Percentiles rank a stretch among this genome's conserved stretches.
Evolutionary conservation across 2,329 filamentous ascomycete genomes (phyloP).

Genomic region (Clarireedia monteithiana): DNA sequence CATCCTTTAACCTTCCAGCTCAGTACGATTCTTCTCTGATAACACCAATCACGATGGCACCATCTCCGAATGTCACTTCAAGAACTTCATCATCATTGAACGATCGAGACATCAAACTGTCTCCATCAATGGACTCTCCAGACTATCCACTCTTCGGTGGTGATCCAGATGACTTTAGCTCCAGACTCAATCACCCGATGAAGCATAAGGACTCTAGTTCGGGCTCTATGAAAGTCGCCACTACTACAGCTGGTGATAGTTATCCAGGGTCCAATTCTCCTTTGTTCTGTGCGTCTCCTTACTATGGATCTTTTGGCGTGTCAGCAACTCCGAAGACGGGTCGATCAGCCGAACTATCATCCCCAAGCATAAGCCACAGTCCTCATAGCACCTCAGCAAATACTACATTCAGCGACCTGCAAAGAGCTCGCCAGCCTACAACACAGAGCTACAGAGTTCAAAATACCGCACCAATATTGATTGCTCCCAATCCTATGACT

Average conservation of each 20-base stretch:
- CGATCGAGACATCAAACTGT: constrained; percentile 17
- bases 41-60: constrained; percentile 23
- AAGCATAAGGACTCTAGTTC: constrained; percentile 18
- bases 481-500: constrained; percentile 19
- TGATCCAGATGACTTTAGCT: constrained; percentile 16
- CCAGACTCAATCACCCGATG: constrained; percentile 17
- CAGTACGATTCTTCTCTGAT: constrained; percentile 22
- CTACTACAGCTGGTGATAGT: background rate
- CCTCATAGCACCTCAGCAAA: constrained; percentile 15
- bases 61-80: constrained; percentile 14
- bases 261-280: constrained; percentile 12
- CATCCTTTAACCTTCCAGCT: constrained; percentile 25
- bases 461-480: constrained; percentile 17
- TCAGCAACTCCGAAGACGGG: constrained; percentile 17
- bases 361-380: constrained; percentile 16
- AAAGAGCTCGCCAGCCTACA: constrained; percentile 12
- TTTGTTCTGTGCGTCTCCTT: constrained; percentile 13
- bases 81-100: constrained; percentile 11
- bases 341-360: constrained; percentile 10
- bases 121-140: constrained; percentile 13
- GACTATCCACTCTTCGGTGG: constrained; percentile 14
- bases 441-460: constrained; percentile 10
- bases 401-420: constrained; percentile 12
- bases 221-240: constrained; percentile 11
- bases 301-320: constrained; percentile 22